A percentile compares a stretch with the other conserved stretches of the same genome.
Evolutionary conservation across 2,329 filamentous ascomycete species (phyloP).

Genomic region (Xylariomycetidae sp.): DNA sequence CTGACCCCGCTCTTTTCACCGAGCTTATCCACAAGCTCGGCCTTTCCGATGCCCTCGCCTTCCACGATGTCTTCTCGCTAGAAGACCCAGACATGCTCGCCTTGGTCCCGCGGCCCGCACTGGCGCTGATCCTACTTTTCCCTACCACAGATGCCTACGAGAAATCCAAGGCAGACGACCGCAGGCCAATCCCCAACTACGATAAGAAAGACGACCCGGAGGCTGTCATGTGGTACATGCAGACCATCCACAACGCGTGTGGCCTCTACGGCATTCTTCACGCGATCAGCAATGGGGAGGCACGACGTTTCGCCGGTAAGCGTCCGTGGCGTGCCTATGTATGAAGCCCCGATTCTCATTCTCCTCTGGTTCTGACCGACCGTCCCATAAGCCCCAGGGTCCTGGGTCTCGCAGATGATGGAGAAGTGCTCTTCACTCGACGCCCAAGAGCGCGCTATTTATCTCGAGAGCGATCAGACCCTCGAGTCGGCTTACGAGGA

Average conservation of each 20-base stretch:
- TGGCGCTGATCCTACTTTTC: constrained; percentile 59
- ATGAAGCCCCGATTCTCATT: too few relatives aligned
- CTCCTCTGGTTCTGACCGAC: too few relatives aligned
- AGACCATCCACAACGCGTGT: constrained; percentile 69
- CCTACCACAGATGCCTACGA: constrained; percentile 60
- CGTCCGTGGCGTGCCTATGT: too few relatives aligned
- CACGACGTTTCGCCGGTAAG: constrained; percentile 32
- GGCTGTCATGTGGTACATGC: constrained; percentile 68
- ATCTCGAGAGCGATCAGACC: too few relatives aligned
- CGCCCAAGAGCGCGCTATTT: too few relatives aligned
- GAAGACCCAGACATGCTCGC: constrained; percentile 60
- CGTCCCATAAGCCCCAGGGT: too few relatives aligned
- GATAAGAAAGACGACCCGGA: constrained; percentile 42
- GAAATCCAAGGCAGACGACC: constrained; percentile 37
- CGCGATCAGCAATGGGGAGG: constrained; percentile 56
- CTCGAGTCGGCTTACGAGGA: too few relatives aligned
- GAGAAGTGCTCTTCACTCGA: too few relatives aligned
- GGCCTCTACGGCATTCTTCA: constrained; percentile 66
- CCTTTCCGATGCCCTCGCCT: constrained; percentile 51
- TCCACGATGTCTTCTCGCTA: constrained; percentile 67
- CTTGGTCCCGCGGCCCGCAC: background rate
- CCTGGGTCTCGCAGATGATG: too few relatives aligned
- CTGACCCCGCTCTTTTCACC: constrained; percentile 64
- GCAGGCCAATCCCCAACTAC: constrained; percentile 11
- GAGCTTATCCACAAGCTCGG: constrained; percentile 60